Percentiles rank a stretch among this genome's conserved stretches.
Conservation (phyloP, 169 alveolate species). For the Cardiosporidium cionae region DNA sequence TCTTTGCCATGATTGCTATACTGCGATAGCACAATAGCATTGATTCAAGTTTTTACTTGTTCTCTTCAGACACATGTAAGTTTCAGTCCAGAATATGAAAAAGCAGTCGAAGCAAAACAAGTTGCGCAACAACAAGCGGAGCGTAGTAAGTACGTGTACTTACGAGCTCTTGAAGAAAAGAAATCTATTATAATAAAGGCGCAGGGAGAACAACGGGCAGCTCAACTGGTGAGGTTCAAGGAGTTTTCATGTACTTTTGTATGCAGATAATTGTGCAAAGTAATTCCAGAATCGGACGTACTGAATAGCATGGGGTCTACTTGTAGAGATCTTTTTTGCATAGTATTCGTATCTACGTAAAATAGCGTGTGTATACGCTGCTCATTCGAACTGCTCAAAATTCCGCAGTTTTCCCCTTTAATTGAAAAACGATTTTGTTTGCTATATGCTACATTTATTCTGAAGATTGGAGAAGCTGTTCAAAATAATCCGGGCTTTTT, state of each 20-base stretch:
- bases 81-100: conserved; percentile 80
- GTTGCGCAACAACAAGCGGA: conserved; percentile 97
- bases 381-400: neutral
- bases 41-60: neutral
- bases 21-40: no score
- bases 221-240: conserved; percentile 3
- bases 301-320: neutral
- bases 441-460: no score
- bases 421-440: no score
- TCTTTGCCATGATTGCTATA: neutral
- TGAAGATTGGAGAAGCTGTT: conserved; percentile 58
- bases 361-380: neutral
- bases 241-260: neutral
- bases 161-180: conserved; percentile 89
- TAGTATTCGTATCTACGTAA: neutral
- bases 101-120: conserved; percentile 95
- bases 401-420: no score
- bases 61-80: conserved; percentile 67
- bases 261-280: neutral
- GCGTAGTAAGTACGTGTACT: conserved; percentile 86
- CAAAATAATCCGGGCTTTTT: conserved; percentile 64
- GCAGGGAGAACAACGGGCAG: conserved; percentile 93
- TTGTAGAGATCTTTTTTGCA: neutral
- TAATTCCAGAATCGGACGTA: neutral
- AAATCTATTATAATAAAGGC: conserved; percentile 90